phyloP scores from a whole-genome alignment of 129 eudicot genomes.

The Kitagawia praeruptora region DNA sequence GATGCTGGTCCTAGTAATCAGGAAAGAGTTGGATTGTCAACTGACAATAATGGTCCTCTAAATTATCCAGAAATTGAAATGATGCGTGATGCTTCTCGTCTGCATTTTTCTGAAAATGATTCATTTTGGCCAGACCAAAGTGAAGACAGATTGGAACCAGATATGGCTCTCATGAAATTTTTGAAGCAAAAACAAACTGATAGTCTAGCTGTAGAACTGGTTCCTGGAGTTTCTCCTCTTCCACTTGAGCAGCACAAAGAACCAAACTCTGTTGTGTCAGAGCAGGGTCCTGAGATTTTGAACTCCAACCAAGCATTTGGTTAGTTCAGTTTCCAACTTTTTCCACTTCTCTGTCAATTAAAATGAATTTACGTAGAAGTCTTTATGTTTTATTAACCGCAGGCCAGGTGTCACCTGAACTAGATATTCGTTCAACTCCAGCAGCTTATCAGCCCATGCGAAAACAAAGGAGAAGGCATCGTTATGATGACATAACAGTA shows the following conservation, averaged over 20 bases:
- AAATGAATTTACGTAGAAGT: neutral
- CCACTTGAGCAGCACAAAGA: neutral
- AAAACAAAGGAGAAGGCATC: neutral
- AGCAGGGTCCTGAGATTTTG: neutral
- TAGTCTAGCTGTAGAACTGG: neutral
- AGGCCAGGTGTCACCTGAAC: neutral
- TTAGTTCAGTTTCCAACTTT: neutral
- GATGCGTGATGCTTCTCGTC: neutral
- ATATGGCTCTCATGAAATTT: neutral
- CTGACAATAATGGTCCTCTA: neutral
- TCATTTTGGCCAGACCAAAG: neutral
- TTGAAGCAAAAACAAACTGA: neutral
- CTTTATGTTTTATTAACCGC: neutral
- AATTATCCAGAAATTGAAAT: neutral
- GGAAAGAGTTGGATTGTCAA: too few relatives aligned
- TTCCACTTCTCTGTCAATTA: neutral
- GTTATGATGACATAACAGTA: neutral
- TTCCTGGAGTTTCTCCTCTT: too few relatives aligned
- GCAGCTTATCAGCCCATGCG: neutral
- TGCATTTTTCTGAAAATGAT: neutral
- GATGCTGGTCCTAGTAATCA: too few relatives aligned
- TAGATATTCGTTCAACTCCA: neutral
- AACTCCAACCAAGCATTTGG: neutral
- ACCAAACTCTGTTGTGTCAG: neutral
- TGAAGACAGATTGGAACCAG: neutral